These are phyloP conservation scores for Ustilago loliicola DNA, from an alignment of 1,284 basidiomycete genomes.

Conservation along the genomic window DNA sequence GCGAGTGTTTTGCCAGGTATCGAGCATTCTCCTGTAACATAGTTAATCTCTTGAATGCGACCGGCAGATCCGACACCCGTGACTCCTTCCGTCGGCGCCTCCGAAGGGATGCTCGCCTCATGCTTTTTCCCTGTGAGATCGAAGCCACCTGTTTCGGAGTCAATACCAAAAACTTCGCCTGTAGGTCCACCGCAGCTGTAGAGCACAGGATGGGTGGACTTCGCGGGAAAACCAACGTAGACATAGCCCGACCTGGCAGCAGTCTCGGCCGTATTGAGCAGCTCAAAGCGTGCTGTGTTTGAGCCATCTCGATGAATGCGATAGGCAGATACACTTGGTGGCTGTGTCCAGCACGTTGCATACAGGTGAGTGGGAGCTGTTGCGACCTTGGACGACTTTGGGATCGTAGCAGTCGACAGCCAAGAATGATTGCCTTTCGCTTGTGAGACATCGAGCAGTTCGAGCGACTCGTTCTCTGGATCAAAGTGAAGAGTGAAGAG, in stretches of 20 bases:
- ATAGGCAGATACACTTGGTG: constrained; percentile 54
- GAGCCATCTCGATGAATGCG: constrained; percentile 23
- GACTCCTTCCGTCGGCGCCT: constrained; percentile 18
- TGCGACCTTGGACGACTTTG: neutral
- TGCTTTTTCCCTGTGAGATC: constrained; percentile 35
- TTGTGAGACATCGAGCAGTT: constrained; percentile 34
- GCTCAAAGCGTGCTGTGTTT: constrained; percentile 23
- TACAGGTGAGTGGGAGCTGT: constrained; percentile 37
- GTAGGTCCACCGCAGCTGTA: constrained; percentile 71
- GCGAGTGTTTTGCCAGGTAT: constrained; percentile 44
- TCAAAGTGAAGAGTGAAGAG: constrained; percentile 50
- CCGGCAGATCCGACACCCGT: constrained; percentile 38
- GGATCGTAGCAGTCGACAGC: constrained; percentile 46
- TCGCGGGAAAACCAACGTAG: constrained; percentile 37
- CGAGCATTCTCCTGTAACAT: constrained; percentile 55
- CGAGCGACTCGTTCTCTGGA: constrained; percentile 31
- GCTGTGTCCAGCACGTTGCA: constrained; percentile 57
- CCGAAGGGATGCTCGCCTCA: constrained; percentile 11
- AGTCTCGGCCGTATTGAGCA: constrained; percentile 54
- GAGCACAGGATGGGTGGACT: constrained; percentile 58
- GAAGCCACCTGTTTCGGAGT: constrained; percentile 64
- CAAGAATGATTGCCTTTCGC: constrained; percentile 58
- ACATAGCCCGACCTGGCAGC: constrained; percentile 55
- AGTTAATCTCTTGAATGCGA: constrained; percentile 65
- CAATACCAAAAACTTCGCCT: constrained; percentile 70